A percentile compares a stretch with the other conserved stretches of the same genome.
These are phyloP conservation scores for Meripilus lineatus DNA, from an alignment of 1,284 basidiomycete genomes.

Conservation along the genomic window DNA sequence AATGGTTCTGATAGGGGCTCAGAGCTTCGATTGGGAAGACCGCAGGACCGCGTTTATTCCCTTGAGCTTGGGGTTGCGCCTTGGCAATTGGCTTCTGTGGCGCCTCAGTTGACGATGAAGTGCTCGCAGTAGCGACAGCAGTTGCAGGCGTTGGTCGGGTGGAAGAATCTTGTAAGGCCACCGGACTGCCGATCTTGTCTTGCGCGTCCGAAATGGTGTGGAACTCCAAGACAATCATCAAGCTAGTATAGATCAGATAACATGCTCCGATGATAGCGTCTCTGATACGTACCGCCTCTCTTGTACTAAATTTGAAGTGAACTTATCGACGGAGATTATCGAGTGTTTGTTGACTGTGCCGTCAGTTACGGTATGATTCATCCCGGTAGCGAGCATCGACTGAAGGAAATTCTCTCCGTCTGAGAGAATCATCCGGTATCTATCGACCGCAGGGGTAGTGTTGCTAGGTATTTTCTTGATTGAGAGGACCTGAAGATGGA, in stretches of 20 bases:
- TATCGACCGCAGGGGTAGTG: conserved; percentile 44
- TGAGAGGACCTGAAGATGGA: conserved; percentile 83
- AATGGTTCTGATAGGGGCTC: conserved; percentile 97
- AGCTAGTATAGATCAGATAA: conserved; percentile 36
- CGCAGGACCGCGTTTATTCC: background rate
- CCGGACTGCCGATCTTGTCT: conserved; percentile 77
- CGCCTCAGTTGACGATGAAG: conserved; percentile 21
- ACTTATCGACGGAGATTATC: conserved; percentile 71
- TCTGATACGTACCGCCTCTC: conserved; percentile 66
- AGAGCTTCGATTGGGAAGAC: conserved; percentile 90
- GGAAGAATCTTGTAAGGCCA: too few species aligned
- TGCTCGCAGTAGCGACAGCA: conserved; percentile 20
- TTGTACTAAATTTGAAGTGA: conserved; percentile 84
- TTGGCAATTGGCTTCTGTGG: conserved; percentile 17
- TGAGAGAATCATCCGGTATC: conserved; percentile 71
- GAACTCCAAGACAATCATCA: conserved; percentile 82
- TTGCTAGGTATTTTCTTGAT: conserved; percentile 71
- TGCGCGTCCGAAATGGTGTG: conserved; percentile 47
- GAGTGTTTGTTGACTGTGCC: conserved; percentile 70
- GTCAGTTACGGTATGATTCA: conserved; percentile 74
- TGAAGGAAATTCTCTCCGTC: conserved; percentile 85
- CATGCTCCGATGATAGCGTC: background rate
- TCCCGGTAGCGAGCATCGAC: conserved; percentile 93
- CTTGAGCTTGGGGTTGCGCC: conserved; percentile 24
- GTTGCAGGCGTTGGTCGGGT: conserved; percentile 20